Percentiles rank a stretch among this genome's conserved stretches.
Evolutionary conservation across 2,329 filamentous ascomycete genomes (phyloP).

Genomic region (Diaporthe sp.): DNA sequence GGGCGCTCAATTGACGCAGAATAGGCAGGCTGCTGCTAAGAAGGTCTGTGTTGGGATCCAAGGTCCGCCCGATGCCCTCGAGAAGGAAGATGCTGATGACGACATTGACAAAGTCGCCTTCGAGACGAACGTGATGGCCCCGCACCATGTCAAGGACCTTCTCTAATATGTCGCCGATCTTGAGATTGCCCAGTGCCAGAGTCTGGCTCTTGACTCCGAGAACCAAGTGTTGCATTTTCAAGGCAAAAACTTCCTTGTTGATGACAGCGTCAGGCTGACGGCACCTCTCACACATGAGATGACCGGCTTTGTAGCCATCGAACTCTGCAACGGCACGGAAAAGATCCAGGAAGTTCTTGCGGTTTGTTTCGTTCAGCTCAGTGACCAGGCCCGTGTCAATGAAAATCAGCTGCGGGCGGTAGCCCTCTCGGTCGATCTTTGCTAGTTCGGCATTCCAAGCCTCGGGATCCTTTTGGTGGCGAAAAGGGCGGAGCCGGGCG

Average conservation of each 20-base stretch:
- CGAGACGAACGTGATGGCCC: conserved; percentile 90
- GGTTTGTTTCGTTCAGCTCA: conserved; percentile 88
- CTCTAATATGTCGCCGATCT: conserved; percentile 94
- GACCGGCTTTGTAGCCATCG: conserved; percentile 93
- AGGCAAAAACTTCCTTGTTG: conserved; percentile 89
- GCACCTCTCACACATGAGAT: conserved; percentile 96
- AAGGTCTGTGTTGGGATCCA: conserved; percentile 90
- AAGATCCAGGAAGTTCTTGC: conserved; percentile 91
- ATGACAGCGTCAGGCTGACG: conserved; percentile 92
- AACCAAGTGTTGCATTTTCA: conserved; percentile 98
- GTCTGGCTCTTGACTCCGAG: conserved; percentile 91
- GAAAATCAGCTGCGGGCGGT: conserved; percentile 94
- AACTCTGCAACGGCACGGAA: conserved; percentile 98
- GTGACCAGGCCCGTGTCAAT: conserved; percentile 98
- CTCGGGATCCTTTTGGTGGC: conserved; percentile 70
- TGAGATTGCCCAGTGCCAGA: conserved; percentile 92
- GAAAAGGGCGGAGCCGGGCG: conserved; percentile 81
- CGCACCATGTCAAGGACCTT: conserved; percentile 94
- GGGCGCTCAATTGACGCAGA: conserved; percentile 85
- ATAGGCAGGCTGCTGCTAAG: conserved; percentile 91
- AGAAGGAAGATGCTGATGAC: conserved; percentile 94
- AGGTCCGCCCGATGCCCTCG: conserved; percentile 90
- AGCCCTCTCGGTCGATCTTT: conserved; percentile 88
- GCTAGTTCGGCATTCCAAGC: conserved; percentile 83
- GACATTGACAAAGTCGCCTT: conserved; percentile 98